phyloP scores from a whole-genome alignment of 352 stramenopile genomes.

The Phytophthora parvispora region DNA sequence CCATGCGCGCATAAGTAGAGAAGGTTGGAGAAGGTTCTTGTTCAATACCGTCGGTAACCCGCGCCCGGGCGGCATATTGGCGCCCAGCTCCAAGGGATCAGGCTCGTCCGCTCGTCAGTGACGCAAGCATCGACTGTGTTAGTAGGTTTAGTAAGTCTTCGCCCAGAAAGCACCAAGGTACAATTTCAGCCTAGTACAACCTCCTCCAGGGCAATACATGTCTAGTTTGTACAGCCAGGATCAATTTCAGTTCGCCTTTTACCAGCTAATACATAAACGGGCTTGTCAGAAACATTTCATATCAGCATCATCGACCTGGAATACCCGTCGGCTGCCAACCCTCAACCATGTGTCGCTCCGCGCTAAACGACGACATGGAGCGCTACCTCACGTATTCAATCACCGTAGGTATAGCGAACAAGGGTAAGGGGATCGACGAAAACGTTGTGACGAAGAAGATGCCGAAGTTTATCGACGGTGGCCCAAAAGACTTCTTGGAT shows the following conservation, averaged over 20 bases:
- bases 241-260: not conserved
- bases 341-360: not conserved
- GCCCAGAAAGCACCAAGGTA: not conserved
- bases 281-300: not conserved
- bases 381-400: not conserved
- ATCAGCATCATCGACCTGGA: not conserved
- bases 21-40: too few species aligned
- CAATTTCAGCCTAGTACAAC: not conserved
- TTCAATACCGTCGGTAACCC: too few species aligned
- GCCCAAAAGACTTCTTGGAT: not conserved
- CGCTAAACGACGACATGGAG: not conserved
- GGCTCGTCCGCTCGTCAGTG: too few species aligned
- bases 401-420: not conserved
- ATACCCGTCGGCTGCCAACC: not conserved
- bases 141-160: not conserved
- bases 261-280: not conserved
- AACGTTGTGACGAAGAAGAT: not conserved
- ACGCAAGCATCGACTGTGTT: not conserved
- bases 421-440: not conserved
- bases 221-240: not conserved
- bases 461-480: not conserved
- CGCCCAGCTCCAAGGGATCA: too few species aligned
- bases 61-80: too few species aligned
- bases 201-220: not conserved
- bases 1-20: too few species aligned